These are phyloP conservation scores for Amphibolis antarctica DNA, from an alignment of 106 monocot species.

Conservation along the genomic window DNA sequence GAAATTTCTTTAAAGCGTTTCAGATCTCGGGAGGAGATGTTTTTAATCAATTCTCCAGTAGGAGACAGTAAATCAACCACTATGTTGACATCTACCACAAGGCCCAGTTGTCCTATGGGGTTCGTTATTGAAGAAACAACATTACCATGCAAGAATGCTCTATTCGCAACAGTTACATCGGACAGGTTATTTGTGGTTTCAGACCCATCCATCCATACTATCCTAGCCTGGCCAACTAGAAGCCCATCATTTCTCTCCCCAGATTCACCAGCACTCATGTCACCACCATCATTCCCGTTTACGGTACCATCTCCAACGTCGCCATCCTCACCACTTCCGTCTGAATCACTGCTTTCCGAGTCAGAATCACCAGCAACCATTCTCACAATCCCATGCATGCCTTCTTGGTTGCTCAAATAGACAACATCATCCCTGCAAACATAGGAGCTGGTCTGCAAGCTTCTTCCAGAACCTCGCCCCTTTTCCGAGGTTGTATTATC, in stretches of 20 bases:
- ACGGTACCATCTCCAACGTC: constrained; percentile 12
- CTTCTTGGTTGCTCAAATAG: constrained; percentile 33
- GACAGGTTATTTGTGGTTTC: constrained; percentile 49
- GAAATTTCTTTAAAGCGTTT: constrained; percentile 56
- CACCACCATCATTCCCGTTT: constrained; percentile 11
- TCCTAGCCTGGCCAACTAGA: constrained; percentile 54
- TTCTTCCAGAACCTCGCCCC: constrained; percentile 10
- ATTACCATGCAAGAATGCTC: constrained; percentile 78
- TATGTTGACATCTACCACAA: constrained; percentile 68
- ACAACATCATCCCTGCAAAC: constrained; percentile 87
- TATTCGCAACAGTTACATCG: constrained; percentile 47
- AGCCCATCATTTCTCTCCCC: constrained; percentile 24
- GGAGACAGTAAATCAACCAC: constrained; percentile 47
- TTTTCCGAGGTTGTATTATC: no score
- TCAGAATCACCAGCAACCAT: constrained; percentile 79
- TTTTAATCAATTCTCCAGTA: constrained; percentile 37
- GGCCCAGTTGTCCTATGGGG: constrained; percentile 83
- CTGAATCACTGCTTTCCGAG: constrained; percentile 47
- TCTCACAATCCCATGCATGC: constrained; percentile 60
- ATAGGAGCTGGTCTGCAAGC: constrained; percentile 17
- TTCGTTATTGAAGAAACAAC: constrained; percentile 64
- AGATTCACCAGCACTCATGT: constrained; percentile 10
- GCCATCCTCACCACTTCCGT: constrained; percentile 46
- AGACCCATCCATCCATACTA: constrained; percentile 66
- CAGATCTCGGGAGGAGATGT: constrained; percentile 56